Conservation (phyloP, 768 basidiomycete genomes). For the Phanerochaete sordida region DNA sequence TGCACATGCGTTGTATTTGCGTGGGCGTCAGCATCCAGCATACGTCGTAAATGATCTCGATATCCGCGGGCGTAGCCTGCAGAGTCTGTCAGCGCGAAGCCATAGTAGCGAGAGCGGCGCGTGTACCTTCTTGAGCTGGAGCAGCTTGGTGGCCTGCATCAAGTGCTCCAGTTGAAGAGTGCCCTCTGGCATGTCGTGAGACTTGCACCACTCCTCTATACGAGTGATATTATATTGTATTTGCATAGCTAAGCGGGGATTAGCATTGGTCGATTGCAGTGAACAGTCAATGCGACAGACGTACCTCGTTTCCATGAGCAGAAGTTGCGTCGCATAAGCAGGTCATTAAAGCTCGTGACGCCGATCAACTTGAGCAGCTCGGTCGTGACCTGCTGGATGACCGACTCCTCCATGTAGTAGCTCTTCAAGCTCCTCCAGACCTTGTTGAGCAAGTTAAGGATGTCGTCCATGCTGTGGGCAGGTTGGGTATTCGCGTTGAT, state of each 20-base stretch:
- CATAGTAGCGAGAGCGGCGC: neutral
- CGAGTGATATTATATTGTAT: slow-evolving; percentile 99
- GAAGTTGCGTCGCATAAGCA: slow-evolving; percentile 98
- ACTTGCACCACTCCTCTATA: slow-evolving; percentile 99
- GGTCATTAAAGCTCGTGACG: slow-evolving; percentile 96
- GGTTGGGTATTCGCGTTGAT: slow-evolving; percentile 83
- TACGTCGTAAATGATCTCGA: slow-evolving; percentile 98
- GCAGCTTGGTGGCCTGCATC: slow-evolving; percentile 98
- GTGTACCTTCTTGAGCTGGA: slow-evolving; percentile 90
- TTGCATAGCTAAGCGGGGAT: slow-evolving; percentile 99
- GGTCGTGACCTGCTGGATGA: slow-evolving; percentile 92
- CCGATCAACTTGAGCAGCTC: slow-evolving; percentile 95
- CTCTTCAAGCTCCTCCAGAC: slow-evolving; percentile 98
- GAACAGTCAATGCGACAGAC: slow-evolving; percentile 18
- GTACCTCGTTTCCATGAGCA: slow-evolving; percentile 98
- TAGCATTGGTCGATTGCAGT: neutral
- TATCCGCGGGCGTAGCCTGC: slow-evolving; percentile 89
- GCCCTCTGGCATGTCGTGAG: slow-evolving; percentile 99
- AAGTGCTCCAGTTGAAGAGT: slow-evolving; percentile 96
- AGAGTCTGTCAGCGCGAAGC: slow-evolving; percentile 15
- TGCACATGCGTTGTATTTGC: slow-evolving; percentile 99
- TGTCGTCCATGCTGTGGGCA: slow-evolving; percentile 98
- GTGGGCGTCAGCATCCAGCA: slow-evolving; percentile 99
- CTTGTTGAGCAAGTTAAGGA: slow-evolving; percentile 93
- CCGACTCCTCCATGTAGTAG: slow-evolving; percentile 97